These are phyloP conservation scores for Bassia scoparia DNA, from an alignment of 148 eudicot genomes.

Conservation along the genomic window DNA sequence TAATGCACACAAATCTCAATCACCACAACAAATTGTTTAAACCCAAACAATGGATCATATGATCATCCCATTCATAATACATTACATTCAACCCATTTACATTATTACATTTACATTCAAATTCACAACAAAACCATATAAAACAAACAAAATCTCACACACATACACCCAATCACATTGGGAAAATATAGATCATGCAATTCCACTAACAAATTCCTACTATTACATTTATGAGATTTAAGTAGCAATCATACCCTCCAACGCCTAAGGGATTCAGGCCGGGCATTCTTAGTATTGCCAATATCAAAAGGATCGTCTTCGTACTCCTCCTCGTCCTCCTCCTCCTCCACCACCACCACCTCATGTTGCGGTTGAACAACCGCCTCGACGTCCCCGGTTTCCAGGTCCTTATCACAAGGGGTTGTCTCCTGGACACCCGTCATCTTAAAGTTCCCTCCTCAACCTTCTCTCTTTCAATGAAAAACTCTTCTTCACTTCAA, in stretches of 20 bases:
- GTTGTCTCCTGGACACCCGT: constrained; percentile 17
- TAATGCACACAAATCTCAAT: not conserved
- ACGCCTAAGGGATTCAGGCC: constrained; percentile 50
- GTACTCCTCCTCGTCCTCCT: constrained; percentile 21
- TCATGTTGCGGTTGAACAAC: not conserved
- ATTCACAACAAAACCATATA: not conserved
- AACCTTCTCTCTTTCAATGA: not conserved
- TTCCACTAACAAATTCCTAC: not conserved
- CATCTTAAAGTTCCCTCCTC: constrained; percentile 8
- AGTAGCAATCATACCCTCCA: constrained; percentile 63
- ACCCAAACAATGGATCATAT: not conserved
- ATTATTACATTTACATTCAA: not conserved
- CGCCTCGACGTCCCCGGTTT: constrained; percentile 32
- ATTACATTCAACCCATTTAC: not conserved
- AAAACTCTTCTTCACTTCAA: not conserved
- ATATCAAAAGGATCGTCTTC: constrained; percentile 74
- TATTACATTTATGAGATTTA: not conserved
- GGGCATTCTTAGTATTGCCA: constrained; percentile 65
- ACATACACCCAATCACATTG: no score
- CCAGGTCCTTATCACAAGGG: constrained; percentile 7
- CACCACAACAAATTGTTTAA: not conserved
- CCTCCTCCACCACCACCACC: constrained; percentile 15
- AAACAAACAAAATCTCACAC: no score
- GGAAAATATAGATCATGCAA: no score
- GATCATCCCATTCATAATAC: not conserved